These are phyloP conservation scores for Arthrinium phaeospermum DNA, from an alignment of 2,329 filamentous ascomycete genomes.

Conservation along the genomic window DNA sequence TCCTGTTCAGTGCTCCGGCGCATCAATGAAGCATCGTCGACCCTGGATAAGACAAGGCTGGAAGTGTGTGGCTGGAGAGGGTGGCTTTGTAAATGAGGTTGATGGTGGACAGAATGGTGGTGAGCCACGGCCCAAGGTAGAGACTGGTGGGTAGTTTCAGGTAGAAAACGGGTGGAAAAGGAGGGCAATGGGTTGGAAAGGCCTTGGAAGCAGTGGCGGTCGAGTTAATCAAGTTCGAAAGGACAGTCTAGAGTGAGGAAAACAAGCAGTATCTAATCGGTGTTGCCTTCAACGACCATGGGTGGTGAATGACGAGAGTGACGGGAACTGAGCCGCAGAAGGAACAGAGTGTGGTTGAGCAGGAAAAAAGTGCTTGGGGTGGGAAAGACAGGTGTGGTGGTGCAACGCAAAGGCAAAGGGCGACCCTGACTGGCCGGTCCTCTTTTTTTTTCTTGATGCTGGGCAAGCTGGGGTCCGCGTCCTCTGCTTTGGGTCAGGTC, in stretches of 20 bases:
- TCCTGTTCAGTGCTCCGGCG: slow-evolving; percentile 34
- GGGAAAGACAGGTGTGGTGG: slow-evolving; percentile 17
- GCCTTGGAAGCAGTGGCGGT: not conserved
- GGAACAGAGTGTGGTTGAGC: slow-evolving; percentile 19
- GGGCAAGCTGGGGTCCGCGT: slow-evolving; percentile 1
- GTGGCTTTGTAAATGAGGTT: slow-evolving; percentile 40
- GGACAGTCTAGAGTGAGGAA: slow-evolving; percentile 15
- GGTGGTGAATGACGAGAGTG: slow-evolving; percentile 16
- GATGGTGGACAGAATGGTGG: slow-evolving; percentile 33
- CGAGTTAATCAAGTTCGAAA: not conserved
- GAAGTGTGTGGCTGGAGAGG: slow-evolving; percentile 41
- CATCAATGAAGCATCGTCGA: slow-evolving; percentile 41
- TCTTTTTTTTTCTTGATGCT: not conserved
- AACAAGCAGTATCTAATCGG: slow-evolving; percentile 14
- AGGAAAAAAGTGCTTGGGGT: slow-evolving; percentile 18
- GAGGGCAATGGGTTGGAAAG: not conserved
- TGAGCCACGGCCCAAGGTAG: slow-evolving; percentile 6
- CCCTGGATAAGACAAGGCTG: slow-evolving; percentile 37
- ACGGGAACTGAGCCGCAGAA: slow-evolving; percentile 19
- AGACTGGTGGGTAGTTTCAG: slow-evolving; percentile 3
- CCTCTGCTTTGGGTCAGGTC: slow-evolving; percentile 17
- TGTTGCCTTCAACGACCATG: slow-evolving; percentile 12
- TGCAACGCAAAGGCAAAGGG: slow-evolving; percentile 17
- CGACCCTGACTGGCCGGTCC: not conserved
- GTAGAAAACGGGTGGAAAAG: not conserved